phyloP scores from a whole-genome alignment of 1,284 basidiomycete genomes.

The Apiotrichum veenhuisii region DNA sequence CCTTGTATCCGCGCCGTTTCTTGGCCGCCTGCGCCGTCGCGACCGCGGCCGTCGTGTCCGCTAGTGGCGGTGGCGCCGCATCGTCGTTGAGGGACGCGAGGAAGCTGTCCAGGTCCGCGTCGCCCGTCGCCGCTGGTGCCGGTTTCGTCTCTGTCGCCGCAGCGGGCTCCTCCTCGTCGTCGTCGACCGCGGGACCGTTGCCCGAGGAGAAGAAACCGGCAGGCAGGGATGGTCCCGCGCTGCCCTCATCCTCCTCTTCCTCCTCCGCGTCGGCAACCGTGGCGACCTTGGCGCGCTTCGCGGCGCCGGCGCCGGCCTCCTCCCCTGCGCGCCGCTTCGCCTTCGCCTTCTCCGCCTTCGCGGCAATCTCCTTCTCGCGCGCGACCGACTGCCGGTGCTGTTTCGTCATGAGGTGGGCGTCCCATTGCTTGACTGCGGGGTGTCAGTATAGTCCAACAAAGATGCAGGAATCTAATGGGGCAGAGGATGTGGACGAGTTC shows the following conservation, averaged over 20 bases:
- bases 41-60: conserved; percentile 10
- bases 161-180: neutral
- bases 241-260: conserved; percentile 9
- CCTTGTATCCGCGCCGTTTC: conserved; percentile 28
- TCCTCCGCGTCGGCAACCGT: conserved; percentile 3
- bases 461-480: no score
- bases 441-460: no score
- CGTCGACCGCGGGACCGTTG: conserved; percentile 15
- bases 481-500: no score
- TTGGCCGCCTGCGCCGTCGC: conserved; percentile 8
- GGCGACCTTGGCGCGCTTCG: conserved; percentile 20
- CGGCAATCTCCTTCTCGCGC: conserved; percentile 38
- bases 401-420: conserved; percentile 49
- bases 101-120: conserved; percentile 49
- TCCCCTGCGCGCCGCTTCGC: conserved; percentile 8
- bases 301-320: conserved; percentile 9
- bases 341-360: conserved; percentile 18
- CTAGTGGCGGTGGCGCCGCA: conserved; percentile 2
- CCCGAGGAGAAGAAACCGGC: conserved; percentile 41
- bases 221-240: conserved; percentile 20
- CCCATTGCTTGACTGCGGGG: conserved; percentile 47
- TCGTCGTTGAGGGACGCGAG: conserved; percentile 42
- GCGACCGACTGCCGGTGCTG: conserved; percentile 45
- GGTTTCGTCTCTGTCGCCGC: neutral
- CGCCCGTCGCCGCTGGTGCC: conserved; percentile 27